These are phyloP conservation scores for Gossypium arboreum DNA, from an alignment of 345 rosid genomes.

Conservation along the genomic window DNA sequence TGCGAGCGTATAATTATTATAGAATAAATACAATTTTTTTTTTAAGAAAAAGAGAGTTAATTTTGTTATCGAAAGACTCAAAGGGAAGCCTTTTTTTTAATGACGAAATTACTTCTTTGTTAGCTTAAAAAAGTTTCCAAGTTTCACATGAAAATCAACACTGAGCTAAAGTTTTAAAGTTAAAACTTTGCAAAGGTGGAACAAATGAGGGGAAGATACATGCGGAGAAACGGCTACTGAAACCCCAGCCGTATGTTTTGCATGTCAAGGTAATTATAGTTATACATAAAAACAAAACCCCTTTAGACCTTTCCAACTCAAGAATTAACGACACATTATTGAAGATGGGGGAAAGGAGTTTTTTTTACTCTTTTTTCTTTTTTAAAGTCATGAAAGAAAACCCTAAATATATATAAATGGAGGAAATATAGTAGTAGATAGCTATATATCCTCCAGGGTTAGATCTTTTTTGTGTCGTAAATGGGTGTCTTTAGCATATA, in stretches of 20 bases:
- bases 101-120: constrained; percentile 1
- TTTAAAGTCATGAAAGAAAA: neutral
- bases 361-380: neutral
- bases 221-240: neutral
- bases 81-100: constrained; percentile 2
- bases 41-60: neutral
- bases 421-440: no score
- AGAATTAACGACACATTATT: neutral
- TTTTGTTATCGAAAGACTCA: constrained; percentile 3
- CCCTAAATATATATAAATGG: neutral
- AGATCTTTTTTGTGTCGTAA: neutral
- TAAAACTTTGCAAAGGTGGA: neutral
- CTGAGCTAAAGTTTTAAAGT: neutral
- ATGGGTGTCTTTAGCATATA: neutral
- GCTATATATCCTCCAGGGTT: no score
- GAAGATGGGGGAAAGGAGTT: neutral
- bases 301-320: constrained; percentile 4
- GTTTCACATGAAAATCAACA: constrained; percentile 28
- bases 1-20: no score
- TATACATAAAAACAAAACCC: constrained; percentile 8
- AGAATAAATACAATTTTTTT: no score
- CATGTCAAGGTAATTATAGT: neutral
- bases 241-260: constrained; percentile 6
- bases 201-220: neutral
- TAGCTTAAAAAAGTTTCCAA: neutral